Conservation (phyloP, 257 asterid species). For the Voacanga thouarsii region DNA sequence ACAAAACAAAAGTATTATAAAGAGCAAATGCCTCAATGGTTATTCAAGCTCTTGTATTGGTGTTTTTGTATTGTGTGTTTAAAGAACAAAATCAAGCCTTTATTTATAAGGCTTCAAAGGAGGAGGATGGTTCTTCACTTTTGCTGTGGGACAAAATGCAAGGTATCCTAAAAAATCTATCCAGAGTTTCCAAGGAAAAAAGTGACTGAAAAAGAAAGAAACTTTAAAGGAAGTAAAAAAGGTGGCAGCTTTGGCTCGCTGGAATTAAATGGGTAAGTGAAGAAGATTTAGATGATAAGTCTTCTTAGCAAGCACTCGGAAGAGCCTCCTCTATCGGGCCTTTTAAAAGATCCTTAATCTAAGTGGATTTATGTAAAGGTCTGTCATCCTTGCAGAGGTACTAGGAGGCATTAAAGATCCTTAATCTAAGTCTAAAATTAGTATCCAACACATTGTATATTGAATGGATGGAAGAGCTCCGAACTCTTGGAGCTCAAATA, state of each 20-base stretch:
- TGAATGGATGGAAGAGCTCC: conserved; percentile 62
- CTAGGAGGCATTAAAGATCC: conserved; percentile 68
- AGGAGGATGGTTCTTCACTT: no score
- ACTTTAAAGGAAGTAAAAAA: conserved; percentile 51
- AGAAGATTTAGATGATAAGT: conserved; percentile 73
- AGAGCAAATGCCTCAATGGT: no score
- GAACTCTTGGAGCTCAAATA: conserved; percentile 74
- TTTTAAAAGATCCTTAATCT: conserved; percentile 70
- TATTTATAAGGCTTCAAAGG: no score
- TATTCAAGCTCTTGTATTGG: no score
- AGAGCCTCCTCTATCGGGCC: conserved; percentile 72
- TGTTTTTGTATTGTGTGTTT: no score
- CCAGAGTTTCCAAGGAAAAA: conserved; percentile 70
- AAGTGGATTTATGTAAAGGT: conserved; percentile 77
- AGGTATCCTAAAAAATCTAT: no score
- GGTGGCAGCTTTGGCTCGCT: conserved; percentile 80
- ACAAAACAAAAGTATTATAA: no score
- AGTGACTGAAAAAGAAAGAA: conserved; percentile 55
- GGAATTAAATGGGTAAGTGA: conserved; percentile 80
- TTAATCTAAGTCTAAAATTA: conserved; percentile 63
- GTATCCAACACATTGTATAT: conserved; percentile 46
- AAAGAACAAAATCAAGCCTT: no score
- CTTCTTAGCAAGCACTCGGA: conserved; percentile 49
- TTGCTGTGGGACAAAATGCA: no score
- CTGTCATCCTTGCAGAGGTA: conserved; percentile 61